Base-by-base conservation (phyloP, 2,329 filamentous ascomycete species). In the Talaromyces verruculosus region DNA sequence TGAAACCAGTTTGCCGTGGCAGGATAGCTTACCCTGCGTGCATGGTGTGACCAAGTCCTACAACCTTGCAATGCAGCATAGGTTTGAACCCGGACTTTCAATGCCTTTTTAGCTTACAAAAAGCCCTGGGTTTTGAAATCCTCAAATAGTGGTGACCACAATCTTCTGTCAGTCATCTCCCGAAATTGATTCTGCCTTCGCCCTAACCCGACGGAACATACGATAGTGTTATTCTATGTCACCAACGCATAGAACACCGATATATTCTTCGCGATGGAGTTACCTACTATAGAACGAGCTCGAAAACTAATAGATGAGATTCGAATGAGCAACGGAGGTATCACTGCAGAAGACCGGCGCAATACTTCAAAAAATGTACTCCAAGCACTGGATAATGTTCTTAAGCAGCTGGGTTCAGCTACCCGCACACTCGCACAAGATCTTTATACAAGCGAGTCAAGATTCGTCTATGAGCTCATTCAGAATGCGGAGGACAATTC, bases 271-370 rank as follows among this genome's bases (percentile, higher is more conserved):
- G 15, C 30, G 15, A 51, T 51, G 47, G 25, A 17, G 5, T 30
- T 11, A 51, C 47, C 28, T n/a, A 51, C 47, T 30, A 51, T 8
- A 28, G 47, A 51, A 11, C 22, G 47, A 51, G 47, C 47, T 30
- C 47, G 47, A 30, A 8, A 28, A 15, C 13, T 51, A 51, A 51
- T 51, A 22, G 39, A 61, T 22, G 28, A 22, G 33, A n/a, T 61
- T 6, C 13, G 59, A 19, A 25, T 17, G 10, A 13, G 5, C 0
- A 61, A 61, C 28, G 59, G 59, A 25, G 59, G 59, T 11, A 17
- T 61, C 39, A 61, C 37, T 61, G 37, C 39, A 45, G 59, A 47
- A 61, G 41, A 61, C 10, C 41, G 59, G 25, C 22, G 25, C 28
- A n/a, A 19, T 19, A 61, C 59, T 49, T 19, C 59, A 30, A 28